Conservation (phyloP, 176 grass and related monocot species). For the Hsuehochloa calcarea region DNA sequence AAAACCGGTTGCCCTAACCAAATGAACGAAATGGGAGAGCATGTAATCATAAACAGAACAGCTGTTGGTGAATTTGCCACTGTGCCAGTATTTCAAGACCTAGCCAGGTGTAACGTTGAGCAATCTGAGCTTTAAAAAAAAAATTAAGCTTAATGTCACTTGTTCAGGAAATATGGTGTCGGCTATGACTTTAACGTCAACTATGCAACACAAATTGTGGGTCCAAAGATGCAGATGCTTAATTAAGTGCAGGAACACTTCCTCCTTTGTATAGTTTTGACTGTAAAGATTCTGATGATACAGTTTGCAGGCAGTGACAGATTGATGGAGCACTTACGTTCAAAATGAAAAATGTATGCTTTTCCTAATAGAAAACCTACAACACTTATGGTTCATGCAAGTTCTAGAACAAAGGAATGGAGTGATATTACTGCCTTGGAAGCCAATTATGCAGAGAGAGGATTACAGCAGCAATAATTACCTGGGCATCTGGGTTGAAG, state of each 20-base stretch:
- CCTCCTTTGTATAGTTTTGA: background rate
- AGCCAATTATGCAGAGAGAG: background rate
- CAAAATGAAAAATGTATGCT: background rate
- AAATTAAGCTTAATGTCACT: background rate
- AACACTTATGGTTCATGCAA: background rate
- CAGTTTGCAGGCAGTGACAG: background rate
- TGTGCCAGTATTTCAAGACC: too few species aligned
- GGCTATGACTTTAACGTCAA: background rate
- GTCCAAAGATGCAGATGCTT: background rate
- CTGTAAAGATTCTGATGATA: background rate
- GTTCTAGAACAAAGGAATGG: background rate
- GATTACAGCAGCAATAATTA: constrained; percentile 39
- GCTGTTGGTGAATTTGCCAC: too few species aligned
- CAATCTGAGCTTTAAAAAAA: too few species aligned
- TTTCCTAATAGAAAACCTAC: background rate
- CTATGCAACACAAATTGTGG: background rate
- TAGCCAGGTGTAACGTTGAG: too few species aligned
- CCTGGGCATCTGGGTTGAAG: constrained; percentile 84
- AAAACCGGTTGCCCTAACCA: background rate
- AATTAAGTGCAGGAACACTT: background rate
- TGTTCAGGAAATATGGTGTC: background rate
- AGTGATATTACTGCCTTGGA: background rate
- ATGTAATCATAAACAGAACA: background rate
- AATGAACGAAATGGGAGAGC: background rate
- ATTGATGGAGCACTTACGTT: background rate